Evolutionary conservation across 1,284 basidiomycete genomes (phyloP).

Genomic region (Trametes versicolor): DNA sequence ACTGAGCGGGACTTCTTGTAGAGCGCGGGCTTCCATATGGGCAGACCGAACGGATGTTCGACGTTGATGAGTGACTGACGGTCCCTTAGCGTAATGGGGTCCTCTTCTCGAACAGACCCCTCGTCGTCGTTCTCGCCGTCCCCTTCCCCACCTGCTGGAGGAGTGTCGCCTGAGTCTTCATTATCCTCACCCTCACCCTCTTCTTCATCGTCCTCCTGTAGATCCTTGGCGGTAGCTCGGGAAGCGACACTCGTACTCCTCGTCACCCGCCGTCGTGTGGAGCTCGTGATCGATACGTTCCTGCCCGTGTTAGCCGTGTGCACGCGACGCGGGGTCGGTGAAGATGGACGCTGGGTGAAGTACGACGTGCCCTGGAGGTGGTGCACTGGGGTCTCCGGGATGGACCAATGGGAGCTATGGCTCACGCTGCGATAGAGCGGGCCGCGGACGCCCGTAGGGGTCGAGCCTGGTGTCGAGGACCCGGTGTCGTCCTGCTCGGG

Average conservation of each 20-base stretch:
- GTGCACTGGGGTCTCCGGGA: conserved; percentile 65
- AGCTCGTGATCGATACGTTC: conserved; percentile 57
- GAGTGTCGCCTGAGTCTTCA: conserved; percentile 31
- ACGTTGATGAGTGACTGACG: conserved; percentile 99
- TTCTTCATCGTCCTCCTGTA: conserved; percentile 53
- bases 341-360: conserved; percentile 55
- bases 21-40: conserved; percentile 99
- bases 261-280: conserved; percentile 52
- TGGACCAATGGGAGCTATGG: conserved; percentile 64
- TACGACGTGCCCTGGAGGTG: conserved; percentile 77
- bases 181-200: conserved; percentile 40
- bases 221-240: conserved; percentile 54
- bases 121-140: conserved; percentile 49
- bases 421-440: conserved; percentile 60
- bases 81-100: conserved; percentile 95
- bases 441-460: conserved; percentile 43
- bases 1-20: conserved; percentile 99
- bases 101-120: conserved; percentile 64
- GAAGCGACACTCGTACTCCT: conserved; percentile 71
- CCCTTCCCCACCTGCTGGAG: conserved; percentile 30
- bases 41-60: conserved; percentile 98
- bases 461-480: conserved; percentile 36
- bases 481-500: conserved; percentile 40
- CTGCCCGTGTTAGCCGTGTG: conserved; percentile 47
- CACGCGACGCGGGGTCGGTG: conserved; percentile 50